Conservation (phyloP, 1,284 basidiomycete genomes). For the Pyrrhoderma lamaoense region DNA sequence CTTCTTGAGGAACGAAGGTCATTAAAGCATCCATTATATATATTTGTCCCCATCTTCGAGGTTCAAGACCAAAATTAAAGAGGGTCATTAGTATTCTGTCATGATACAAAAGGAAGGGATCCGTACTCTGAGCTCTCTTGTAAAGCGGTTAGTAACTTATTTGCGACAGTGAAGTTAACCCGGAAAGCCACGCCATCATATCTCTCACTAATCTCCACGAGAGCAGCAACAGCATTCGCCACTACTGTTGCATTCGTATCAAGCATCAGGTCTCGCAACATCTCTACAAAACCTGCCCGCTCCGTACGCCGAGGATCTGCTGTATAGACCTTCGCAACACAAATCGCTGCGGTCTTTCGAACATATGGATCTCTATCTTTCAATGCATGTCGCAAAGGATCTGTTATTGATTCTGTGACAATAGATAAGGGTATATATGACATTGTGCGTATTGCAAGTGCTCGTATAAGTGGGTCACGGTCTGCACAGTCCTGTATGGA, state of each 20-base stretch:
- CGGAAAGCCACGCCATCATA: constrained; percentile 87
- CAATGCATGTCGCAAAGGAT: constrained; percentile 81
- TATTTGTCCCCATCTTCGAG: constrained; percentile 90
- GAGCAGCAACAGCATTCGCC: constrained; percentile 89
- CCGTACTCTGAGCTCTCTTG: constrained; percentile 90
- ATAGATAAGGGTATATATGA: constrained; percentile 87
- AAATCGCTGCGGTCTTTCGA: constrained; percentile 93
- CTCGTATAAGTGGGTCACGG: constrained; percentile 86
- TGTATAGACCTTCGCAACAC: constrained; percentile 85
- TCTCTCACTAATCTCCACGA: constrained; percentile 86
- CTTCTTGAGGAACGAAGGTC: constrained; percentile 85
- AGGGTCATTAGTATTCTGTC: constrained; percentile 7
- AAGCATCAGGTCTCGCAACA: constrained; percentile 82
- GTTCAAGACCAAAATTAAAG: constrained; percentile 5
- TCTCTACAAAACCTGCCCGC: constrained; percentile 76
- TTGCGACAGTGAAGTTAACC: constrained; percentile 76
- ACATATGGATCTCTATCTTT: constrained; percentile 92
- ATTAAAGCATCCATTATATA: constrained; percentile 95
- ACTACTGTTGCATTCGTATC: constrained; percentile 94
- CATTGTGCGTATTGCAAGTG: constrained; percentile 92
- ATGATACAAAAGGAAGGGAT: constrained; percentile 17
- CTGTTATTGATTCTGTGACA: constrained; percentile 73
- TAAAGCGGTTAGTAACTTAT: constrained; percentile 78
- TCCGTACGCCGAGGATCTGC: constrained; percentile 83
- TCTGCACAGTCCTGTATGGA: constrained; percentile 77